Percentiles rank a stretch among this genome's conserved stretches.
Evolutionary conservation across 352 stramenopile species (phyloP).

Genomic region (Phytophthora pinifolia): DNA sequence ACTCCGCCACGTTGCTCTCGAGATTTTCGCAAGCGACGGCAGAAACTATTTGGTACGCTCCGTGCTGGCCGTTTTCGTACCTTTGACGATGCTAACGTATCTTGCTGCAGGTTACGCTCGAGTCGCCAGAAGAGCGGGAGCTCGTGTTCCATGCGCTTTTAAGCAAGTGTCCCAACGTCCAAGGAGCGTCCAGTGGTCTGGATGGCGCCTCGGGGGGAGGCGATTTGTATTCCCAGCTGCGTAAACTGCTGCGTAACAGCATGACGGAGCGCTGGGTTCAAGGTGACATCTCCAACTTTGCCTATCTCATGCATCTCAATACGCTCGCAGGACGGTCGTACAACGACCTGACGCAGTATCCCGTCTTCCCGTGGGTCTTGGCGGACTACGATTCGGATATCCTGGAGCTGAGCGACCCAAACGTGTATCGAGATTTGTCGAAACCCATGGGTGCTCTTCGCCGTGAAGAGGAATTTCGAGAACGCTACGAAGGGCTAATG

Average conservation of each 20-base stretch:
- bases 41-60: conserved; percentile 72
- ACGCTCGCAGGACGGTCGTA: conserved; percentile 95
- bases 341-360: conserved; percentile 98
- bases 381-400: conserved; percentile 93
- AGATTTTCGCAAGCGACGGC: conserved; percentile 74
- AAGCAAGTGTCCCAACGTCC: conserved; percentile 69
- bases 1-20: conserved; percentile 68
- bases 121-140: conserved; percentile 60
- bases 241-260: conserved; percentile 68
- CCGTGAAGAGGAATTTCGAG: conserved; percentile 76
- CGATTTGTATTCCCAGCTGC: conserved; percentile 68
- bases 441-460: conserved; percentile 98
- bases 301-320: conserved; percentile 97
- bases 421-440: conserved; percentile 93
- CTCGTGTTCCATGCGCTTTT: conserved; percentile 76
- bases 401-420: conserved; percentile 92
- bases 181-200: conserved; percentile 62
- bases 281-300: conserved; percentile 88
- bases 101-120: conserved; percentile 60
- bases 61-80: not conserved
- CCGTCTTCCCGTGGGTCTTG: conserved; percentile 98
- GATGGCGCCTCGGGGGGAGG: conserved; percentile 44
- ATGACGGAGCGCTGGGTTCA: conserved; percentile 81
- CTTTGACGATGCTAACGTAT: not conserved
- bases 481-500: conserved; percentile 61